Conservation (phyloP, 352 stramenopile genomes). For the Globisporangium paroecandrum region DNA sequence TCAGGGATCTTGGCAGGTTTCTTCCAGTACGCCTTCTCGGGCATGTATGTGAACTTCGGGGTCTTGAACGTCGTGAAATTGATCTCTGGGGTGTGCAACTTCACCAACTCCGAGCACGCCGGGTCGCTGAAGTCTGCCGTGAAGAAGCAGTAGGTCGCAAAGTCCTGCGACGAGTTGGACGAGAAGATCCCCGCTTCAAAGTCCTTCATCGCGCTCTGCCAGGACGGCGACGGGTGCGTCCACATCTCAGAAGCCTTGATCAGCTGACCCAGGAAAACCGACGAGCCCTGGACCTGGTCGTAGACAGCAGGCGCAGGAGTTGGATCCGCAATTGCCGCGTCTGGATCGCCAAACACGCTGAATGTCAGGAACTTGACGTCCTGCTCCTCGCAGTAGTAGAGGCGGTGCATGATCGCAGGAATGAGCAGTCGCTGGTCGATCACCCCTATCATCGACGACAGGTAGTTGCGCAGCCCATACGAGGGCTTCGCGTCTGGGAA, state of each 20-base stretch:
- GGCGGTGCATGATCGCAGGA: conserved; percentile 11
- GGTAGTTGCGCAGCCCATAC: not conserved
- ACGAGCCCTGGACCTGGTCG: conserved; percentile 15
- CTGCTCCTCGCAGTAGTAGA: not conserved
- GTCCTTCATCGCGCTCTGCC: conserved; percentile 9
- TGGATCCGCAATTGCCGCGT: not conserved
- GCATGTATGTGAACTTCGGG: conserved; percentile 2
- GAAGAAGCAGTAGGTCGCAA: conserved; percentile 16
- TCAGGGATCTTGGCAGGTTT: conserved; percentile 20
- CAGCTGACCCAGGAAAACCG: conserved; percentile 19
- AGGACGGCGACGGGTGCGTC: conserved; percentile 22
- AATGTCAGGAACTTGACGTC: conserved; percentile 9
- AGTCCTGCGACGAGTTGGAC: conserved; percentile 1
- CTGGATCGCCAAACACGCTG: not conserved
- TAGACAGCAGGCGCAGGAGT: conserved; percentile 4
- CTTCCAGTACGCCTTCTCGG: conserved; percentile 30
- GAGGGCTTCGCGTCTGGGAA: not conserved
- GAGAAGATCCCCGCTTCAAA: conserved; percentile 16
- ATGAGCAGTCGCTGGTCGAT: not conserved
- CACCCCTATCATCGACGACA: not conserved
- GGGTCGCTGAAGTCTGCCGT: conserved; percentile 13
- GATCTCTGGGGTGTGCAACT: not conserved
- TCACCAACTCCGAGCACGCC: conserved; percentile 9
- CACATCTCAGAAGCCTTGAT: conserved; percentile 32
- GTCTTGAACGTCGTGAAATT: conserved; percentile 1